Conservation (phyloP, 2,329 filamentous ascomycete species). For the Ciborinia camelliae region DNA sequence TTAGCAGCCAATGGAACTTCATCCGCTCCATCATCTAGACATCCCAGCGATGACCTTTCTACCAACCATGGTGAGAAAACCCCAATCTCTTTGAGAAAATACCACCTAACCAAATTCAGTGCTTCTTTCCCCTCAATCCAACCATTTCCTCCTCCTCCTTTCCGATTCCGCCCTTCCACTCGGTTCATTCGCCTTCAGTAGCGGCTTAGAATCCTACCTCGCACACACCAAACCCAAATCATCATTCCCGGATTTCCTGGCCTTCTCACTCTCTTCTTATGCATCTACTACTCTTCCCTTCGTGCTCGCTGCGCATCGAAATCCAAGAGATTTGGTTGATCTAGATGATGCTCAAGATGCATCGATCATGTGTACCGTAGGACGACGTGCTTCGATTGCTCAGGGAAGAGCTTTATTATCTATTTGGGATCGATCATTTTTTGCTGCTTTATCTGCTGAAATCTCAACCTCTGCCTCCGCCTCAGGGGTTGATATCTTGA, state of each 20-base stretch:
- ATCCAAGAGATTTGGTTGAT: conserved; percentile 48
- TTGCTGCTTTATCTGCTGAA: conserved; percentile 37
- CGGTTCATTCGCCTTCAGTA: conserved; percentile 84
- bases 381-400: conserved; percentile 67
- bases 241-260: conserved; percentile 64
- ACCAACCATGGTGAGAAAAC: conserved; percentile 1
- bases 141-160: conserved; percentile 71
- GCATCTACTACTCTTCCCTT: conserved; percentile 73
- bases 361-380: conserved; percentile 73
- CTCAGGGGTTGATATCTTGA: conserved; percentile 30
- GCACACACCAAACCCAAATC: conserved; percentile 56
- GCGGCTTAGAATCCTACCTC: conserved; percentile 77
- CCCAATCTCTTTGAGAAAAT: neutral
- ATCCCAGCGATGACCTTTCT: conserved; percentile 26
- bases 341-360: conserved; percentile 78
- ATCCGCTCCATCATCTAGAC: conserved; percentile 26
- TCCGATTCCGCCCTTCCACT: conserved; percentile 79
- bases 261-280: conserved; percentile 66
- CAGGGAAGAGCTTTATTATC: conserved; percentile 72
- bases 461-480: conserved; percentile 21
- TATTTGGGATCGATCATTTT: conserved; percentile 73
- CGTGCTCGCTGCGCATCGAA: conserved; percentile 62
- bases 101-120: conserved; percentile 24
- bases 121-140: conserved; percentile 27
- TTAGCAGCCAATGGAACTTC: conserved; percentile 39